These are phyloP conservation scores for Flaveria bidentis DNA, from an alignment of 129 eudicot genomes.

Conservation along the genomic window DNA sequence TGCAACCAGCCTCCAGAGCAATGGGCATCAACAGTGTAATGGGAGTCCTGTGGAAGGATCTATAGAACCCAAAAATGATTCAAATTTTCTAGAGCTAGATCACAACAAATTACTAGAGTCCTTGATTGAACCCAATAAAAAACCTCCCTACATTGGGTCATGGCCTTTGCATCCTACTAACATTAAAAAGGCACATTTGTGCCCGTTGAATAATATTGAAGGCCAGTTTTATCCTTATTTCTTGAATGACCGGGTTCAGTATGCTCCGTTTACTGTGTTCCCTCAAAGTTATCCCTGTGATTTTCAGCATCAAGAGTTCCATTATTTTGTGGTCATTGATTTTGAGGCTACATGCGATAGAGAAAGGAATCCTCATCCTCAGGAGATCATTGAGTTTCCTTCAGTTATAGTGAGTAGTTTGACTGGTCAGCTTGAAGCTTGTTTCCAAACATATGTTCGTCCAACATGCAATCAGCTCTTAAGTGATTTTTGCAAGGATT, in stretches of 20 bases:
- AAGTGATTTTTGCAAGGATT: conserved; percentile 91
- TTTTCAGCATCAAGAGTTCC: conserved; percentile 72
- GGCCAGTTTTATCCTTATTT: conserved; percentile 57
- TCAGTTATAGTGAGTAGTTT: conserved; percentile 85
- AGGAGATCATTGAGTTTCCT: conserved; percentile 97
- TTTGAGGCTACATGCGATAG: conserved; percentile 98
- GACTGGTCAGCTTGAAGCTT: conserved; percentile 88
- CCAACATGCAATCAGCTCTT: conserved; percentile 83
- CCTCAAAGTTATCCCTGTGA: conserved; percentile 55
- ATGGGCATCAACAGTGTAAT: conserved; percentile 42
- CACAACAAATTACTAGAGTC: conserved; percentile 39
- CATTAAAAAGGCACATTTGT: conserved; percentile 36
- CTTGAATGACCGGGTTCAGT: conserved; percentile 53
- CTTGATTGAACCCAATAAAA: conserved; percentile 42
- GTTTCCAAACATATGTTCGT: conserved; percentile 90
- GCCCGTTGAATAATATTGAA: conserved; percentile 49
- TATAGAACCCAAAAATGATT: conserved; percentile 37
- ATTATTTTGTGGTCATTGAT: conserved; percentile 92
- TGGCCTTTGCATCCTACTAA: conserved; percentile 50
- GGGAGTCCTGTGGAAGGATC: conserved; percentile 42
- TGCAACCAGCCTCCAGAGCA: conserved; percentile 53
- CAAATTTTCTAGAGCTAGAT: conserved; percentile 42
- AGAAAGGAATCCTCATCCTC: conserved; percentile 79
- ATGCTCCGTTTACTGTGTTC: conserved; percentile 49
- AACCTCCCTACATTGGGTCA: conserved; percentile 32